Percentiles rank a stretch among this genome's conserved stretches.
These are phyloP conservation scores for Letharia columbiana DNA, from an alignment of 495 filamentous ascomycete species.

Conservation along the genomic window DNA sequence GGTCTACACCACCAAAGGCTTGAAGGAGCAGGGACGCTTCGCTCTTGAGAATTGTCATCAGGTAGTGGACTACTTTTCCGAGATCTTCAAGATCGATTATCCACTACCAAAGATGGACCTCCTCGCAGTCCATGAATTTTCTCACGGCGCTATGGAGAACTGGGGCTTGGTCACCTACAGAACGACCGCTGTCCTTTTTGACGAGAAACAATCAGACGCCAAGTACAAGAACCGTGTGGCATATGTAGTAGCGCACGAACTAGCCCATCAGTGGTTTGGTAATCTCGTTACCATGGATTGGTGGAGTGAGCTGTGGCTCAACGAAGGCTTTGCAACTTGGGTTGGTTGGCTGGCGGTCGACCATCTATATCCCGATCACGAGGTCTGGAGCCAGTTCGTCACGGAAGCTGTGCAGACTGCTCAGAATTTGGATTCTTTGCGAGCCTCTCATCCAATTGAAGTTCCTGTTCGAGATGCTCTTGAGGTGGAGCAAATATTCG, in stretches of 20 bases:
- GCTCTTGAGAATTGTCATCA: constrained; percentile 79
- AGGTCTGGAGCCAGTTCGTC: constrained; percentile 78
- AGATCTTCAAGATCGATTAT: constrained; percentile 90
- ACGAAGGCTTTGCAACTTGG: constrained; percentile 97
- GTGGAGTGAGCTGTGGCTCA: constrained; percentile 96
- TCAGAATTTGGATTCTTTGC: constrained; percentile 77
- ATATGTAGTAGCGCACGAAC: constrained; percentile 85
- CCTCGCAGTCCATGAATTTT: constrained; percentile 94
- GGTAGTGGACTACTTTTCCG: constrained; percentile 91
- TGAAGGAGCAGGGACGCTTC: constrained; percentile 79
- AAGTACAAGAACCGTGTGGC: constrained; percentile 84
- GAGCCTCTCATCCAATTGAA: constrained; percentile 89
- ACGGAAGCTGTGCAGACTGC: constrained; percentile 87
- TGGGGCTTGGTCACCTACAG: constrained; percentile 97
- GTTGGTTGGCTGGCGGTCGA: constrained; percentile 91
- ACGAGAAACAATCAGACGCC: constrained; percentile 81
- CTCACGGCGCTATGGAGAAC: constrained; percentile 69
- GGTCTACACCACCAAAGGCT: constrained; percentile 86
- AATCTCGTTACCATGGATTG: constrained; percentile 76
- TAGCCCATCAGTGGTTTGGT: constrained; percentile 98
- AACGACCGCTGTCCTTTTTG: constrained; percentile 85
- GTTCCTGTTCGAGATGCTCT: constrained; percentile 82
- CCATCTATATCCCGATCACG: constrained; percentile 88
- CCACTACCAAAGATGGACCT: constrained; percentile 93
- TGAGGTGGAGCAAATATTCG: constrained; percentile 86